These are phyloP conservation scores for Incumbomyces delicatus DNA, from an alignment of 2,329 filamentous ascomycete genomes.

Conservation along the genomic window DNA sequence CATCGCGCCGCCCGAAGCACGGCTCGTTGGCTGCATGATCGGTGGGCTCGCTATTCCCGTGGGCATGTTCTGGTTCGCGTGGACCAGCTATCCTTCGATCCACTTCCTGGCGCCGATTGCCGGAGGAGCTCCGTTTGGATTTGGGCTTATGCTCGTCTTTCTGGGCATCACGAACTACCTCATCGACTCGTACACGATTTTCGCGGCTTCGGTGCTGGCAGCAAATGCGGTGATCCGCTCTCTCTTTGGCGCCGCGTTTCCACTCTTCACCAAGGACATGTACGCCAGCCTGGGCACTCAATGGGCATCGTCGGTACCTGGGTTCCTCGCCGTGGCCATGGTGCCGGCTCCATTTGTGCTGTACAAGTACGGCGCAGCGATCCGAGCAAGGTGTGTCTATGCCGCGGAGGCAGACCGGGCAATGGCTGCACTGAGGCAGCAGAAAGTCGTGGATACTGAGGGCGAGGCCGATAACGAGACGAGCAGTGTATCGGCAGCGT, in stretches of 20 bases:
- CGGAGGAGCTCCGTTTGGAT: slow-evolving; percentile 45
- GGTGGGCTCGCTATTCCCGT: slow-evolving; percentile 54
- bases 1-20: slow-evolving; percentile 55
- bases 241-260: slow-evolving; percentile 67
- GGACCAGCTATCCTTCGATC: slow-evolving; percentile 49
- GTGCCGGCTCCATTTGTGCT: slow-evolving; percentile 68
- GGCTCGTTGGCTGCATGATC: slow-evolving; percentile 52
- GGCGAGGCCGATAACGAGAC: too few species aligned
- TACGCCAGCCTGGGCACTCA: slow-evolving; percentile 54
- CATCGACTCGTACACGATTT: slow-evolving; percentile 62
- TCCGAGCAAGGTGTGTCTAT: slow-evolving; percentile 43
- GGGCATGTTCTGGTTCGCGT: slow-evolving; percentile 60
- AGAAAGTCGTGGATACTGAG: too few species aligned
- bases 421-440: slow-evolving; percentile 13
- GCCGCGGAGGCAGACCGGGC: slow-evolving; percentile 16
- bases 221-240: slow-evolving; percentile 73
- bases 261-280: slow-evolving; percentile 55
- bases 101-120: slow-evolving; percentile 47
- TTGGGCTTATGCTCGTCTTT: slow-evolving; percentile 42
- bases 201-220: slow-evolving; percentile 64
- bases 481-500: too few species aligned
- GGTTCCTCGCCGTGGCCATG: slow-evolving; percentile 62
- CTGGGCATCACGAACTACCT: slow-evolving; percentile 36
- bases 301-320: slow-evolving; percentile 65
- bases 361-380: slow-evolving; percentile 57